Conservation (phyloP, 257 asterid genomes). For the Jacaranda mimosifolia region DNA sequence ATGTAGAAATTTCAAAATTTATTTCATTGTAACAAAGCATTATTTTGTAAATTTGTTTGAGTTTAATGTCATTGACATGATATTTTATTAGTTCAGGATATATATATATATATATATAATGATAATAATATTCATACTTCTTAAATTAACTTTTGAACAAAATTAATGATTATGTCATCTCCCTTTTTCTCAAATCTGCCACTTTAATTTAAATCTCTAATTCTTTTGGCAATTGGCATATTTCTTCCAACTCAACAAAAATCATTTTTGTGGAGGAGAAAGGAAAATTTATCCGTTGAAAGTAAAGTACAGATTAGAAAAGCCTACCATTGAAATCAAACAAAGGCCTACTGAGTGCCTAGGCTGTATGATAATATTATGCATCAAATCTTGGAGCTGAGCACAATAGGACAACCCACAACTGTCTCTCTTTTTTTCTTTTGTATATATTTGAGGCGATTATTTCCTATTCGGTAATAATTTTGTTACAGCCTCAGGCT, state of each 20-base stretch:
- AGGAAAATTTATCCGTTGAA: conserved; percentile 26
- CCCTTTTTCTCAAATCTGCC: background rate
- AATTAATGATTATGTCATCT: conserved; percentile 25
- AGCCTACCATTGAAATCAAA: conserved; percentile 24
- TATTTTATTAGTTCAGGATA: too few relatives aligned
- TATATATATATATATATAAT: too few relatives aligned
- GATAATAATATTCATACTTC: too few relatives aligned
- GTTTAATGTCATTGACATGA: background rate
- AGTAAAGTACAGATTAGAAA: conserved; percentile 35
- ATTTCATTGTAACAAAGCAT: background rate
- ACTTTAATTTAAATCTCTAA: conserved; percentile 23
- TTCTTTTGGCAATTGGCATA: background rate
- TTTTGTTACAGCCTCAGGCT: too few relatives aligned
- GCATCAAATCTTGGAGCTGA: conserved; percentile 34
- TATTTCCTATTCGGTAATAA: conserved; percentile 5
- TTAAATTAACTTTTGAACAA: background rate
- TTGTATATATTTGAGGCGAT: background rate
- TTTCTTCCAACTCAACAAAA: conserved; percentile 9
- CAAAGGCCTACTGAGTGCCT: conserved; percentile 15
- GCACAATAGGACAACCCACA: conserved; percentile 30
- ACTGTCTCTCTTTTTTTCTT: conserved; percentile 10
- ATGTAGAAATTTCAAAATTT: background rate
- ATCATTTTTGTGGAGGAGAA: conserved; percentile 34
- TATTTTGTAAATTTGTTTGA: background rate
- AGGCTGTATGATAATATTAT: conserved; percentile 27